Evolutionary conservation across 768 basidiomycete species (phyloP).

Genomic region (Mycena vitilis): DNA sequence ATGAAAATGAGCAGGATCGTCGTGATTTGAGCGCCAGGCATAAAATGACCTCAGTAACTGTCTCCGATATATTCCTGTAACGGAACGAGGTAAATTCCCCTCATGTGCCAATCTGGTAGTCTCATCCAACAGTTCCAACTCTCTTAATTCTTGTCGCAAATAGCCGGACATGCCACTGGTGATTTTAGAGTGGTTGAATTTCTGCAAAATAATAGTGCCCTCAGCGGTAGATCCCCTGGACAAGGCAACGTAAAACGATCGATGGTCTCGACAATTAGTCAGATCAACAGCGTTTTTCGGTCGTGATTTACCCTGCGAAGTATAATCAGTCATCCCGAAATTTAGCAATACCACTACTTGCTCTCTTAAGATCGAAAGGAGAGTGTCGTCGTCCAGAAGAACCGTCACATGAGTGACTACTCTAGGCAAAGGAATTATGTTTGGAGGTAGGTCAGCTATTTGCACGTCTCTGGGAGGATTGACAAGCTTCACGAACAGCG

Average conservation of each 20-base stretch:
- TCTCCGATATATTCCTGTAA: background rate
- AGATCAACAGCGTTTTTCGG: background rate
- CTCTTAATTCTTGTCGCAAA: background rate
- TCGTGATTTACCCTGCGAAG: slow-evolving; percentile 7
- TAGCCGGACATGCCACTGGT: slow-evolving; percentile 4
- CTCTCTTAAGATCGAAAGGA: background rate
- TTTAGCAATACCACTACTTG: background rate
- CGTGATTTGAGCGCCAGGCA: background rate
- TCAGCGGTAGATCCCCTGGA: background rate
- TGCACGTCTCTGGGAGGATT: background rate
- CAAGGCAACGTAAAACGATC: background rate
- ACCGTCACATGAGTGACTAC: background rate
- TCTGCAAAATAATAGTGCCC: background rate
- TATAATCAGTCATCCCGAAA: slow-evolving; percentile 9
- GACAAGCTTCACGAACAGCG: background rate
- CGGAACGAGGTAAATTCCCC: background rate
- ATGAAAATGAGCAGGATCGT: slow-evolving; percentile 3
- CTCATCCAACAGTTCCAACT: slow-evolving; percentile 3
- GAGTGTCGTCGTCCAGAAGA: background rate
- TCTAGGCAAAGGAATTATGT: background rate
- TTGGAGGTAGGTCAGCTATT: background rate
- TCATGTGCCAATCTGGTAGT: background rate
- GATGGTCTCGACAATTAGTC: background rate
- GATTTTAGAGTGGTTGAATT: background rate
- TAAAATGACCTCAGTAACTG: background rate